Conservation (phyloP, 495 filamentous ascomycete species). For the Cercophora sp. region DNA sequence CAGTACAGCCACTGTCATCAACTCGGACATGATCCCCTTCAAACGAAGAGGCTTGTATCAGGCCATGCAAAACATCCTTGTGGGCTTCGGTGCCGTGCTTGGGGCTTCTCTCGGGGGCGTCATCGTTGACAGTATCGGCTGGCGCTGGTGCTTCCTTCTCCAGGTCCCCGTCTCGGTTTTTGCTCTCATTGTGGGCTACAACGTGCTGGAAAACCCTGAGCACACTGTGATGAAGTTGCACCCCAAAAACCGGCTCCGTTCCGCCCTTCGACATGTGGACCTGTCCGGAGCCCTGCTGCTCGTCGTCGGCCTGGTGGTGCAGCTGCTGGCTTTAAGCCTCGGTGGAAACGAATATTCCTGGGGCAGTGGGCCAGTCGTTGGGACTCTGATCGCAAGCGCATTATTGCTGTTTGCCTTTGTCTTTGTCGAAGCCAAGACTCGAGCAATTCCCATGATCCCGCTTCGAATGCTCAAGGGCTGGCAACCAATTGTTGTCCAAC, state of each 20-base stretch:
- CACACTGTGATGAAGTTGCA: slow-evolving; percentile 14
- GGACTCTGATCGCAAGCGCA: slow-evolving; percentile 47
- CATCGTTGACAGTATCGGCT: slow-evolving; percentile 46
- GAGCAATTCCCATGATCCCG: slow-evolving; percentile 60
- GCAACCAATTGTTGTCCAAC: slow-evolving; percentile 50
- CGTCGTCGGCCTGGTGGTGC: slow-evolving; percentile 51
- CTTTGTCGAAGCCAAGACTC: slow-evolving; percentile 53
- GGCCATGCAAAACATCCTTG: slow-evolving; percentile 57
- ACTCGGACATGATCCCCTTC: slow-evolving; percentile 64
- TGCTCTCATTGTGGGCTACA: slow-evolving; percentile 51
- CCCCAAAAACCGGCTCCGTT: slow-evolving; percentile 22
- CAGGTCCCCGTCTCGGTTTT: slow-evolving; percentile 52
- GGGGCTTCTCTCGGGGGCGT: slow-evolving; percentile 49
- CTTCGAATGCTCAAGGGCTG: slow-evolving; percentile 53
- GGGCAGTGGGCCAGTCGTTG: slow-evolving; percentile 49
- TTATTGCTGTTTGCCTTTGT: slow-evolving; percentile 49
- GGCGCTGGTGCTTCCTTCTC: slow-evolving; percentile 48
- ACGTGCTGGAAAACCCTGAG: slow-evolving; percentile 46
- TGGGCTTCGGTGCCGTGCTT: slow-evolving; percentile 51
- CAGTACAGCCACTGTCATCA: slow-evolving; percentile 60
- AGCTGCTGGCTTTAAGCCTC: slow-evolving; percentile 56
- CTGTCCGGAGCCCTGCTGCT: slow-evolving; percentile 50
- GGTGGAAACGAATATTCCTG: slow-evolving; percentile 61
- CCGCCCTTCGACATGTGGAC: slow-evolving; percentile 54
- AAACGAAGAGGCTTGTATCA: slow-evolving; percentile 60